These are phyloP conservation scores for Aspergillus bombycis DNA, from an alignment of 2,329 filamentous ascomycete genomes.

Conservation along the genomic window DNA sequence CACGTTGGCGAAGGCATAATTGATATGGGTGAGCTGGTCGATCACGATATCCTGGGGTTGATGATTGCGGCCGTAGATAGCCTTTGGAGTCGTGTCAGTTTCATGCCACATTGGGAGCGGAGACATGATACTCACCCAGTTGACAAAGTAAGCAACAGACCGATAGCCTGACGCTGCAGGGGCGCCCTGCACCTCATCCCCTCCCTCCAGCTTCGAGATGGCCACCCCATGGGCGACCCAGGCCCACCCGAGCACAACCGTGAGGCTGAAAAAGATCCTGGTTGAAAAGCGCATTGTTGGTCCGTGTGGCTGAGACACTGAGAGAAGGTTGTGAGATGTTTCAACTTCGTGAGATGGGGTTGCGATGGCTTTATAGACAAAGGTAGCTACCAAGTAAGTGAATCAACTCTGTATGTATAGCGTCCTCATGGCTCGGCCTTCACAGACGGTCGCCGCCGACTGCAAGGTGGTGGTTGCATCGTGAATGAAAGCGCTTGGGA, in stretches of 20 bases:
- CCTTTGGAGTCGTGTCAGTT: conserved; percentile 47
- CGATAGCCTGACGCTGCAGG: not conserved
- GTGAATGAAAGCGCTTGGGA: not conserved
- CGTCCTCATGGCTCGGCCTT: not conserved
- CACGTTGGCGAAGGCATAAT: conserved; percentile 91
- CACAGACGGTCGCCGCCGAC: not conserved
- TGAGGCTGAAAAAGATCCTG: not conserved
- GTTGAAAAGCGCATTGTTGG: not conserved
- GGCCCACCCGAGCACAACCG: not conserved
- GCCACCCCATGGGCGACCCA: not conserved
- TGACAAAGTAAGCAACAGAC: conserved; percentile 1
- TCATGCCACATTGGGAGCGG: too few relatives aligned
- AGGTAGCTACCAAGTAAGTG: not conserved
- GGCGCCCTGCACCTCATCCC: not conserved
- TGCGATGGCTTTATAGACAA: not conserved
- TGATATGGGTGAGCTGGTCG: conserved; percentile 81
- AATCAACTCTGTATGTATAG: not conserved
- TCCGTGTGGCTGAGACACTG: not conserved
- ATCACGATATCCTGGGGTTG: conserved; percentile 81
- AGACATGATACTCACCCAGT: not conserved
- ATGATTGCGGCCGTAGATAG: conserved; percentile 84
- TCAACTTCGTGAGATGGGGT: too few relatives aligned
- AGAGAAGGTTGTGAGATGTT: not conserved
- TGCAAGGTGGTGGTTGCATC: not conserved
- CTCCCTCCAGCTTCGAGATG: not conserved